phyloP scores from a whole-genome alignment of 148 eudicot genomes.

The Suaeda aralocaspica region DNA sequence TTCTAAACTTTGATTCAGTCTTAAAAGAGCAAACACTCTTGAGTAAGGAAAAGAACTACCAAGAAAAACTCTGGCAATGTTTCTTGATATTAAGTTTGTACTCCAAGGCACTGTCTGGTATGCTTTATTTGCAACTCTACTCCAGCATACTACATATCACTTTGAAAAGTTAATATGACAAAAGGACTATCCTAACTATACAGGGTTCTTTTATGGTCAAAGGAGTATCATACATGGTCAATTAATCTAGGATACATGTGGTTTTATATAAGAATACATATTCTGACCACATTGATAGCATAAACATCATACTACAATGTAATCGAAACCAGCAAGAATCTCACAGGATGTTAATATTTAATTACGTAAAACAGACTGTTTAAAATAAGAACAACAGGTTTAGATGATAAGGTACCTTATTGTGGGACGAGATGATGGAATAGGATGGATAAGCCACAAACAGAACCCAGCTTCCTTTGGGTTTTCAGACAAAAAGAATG shows the following conservation, averaged over 20 bases:
- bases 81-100: too few species aligned
- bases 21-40: too few species aligned
- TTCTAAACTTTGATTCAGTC: too few species aligned
- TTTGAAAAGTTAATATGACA: too few species aligned
- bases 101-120: too few species aligned
- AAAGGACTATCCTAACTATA: too few species aligned
- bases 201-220: too few species aligned
- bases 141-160: too few species aligned
- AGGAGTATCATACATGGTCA: not conserved
- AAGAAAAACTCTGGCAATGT: too few species aligned
- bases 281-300: not conserved
- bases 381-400: not conserved
- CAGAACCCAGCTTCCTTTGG: constrained; percentile 72
- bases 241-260: not conserved
- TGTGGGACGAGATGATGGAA: constrained; percentile 59
- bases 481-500: constrained; percentile 49
- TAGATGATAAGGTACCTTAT: constrained; percentile 34
- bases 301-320: not conserved
- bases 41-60: too few species aligned
- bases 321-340: not conserved
- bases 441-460: constrained; percentile 74
- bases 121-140: too few species aligned
- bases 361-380: not conserved
- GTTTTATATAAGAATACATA: not conserved
- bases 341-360: too few species aligned